These are phyloP conservation scores for Globisporangium apiculatum DNA, from an alignment of 352 stramenopile genomes.

Conservation along the genomic window DNA sequence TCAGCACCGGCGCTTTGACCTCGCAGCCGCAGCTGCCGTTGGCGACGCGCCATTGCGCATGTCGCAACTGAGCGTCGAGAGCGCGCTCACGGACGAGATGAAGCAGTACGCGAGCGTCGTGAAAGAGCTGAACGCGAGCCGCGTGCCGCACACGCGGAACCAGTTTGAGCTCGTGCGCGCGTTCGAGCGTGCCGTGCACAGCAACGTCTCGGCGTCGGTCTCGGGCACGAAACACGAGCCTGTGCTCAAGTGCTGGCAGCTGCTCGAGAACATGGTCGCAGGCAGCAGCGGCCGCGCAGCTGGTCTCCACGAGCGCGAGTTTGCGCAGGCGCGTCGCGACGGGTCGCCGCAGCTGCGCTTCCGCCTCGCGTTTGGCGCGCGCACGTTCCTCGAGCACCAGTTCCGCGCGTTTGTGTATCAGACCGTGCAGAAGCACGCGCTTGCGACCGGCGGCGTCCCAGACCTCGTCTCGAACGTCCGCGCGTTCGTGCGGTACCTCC, in stretches of 20 bases:
- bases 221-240: conserved; percentile 68
- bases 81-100: conserved; percentile 78
- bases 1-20: conserved; percentile 43
- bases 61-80: conserved; percentile 58
- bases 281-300: conserved; percentile 15
- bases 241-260: conserved; percentile 77
- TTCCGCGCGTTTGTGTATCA: conserved; percentile 75
- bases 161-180: conserved; percentile 58
- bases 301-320: conserved; percentile 47
- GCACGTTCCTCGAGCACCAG: conserved; percentile 71
- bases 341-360: conserved; percentile 38
- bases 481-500: conserved; percentile 72
- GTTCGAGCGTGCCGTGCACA: conserved; percentile 45
- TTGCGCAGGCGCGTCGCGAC: conserved; percentile 26
- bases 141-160: conserved; percentile 59
- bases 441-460: conserved; percentile 63
- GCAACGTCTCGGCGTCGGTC: conserved; percentile 49
- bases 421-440: conserved; percentile 64
- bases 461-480: conserved; percentile 64
- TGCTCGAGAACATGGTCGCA: conserved; percentile 57
- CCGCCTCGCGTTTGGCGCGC: conserved; percentile 58
- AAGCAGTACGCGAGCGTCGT: conserved; percentile 70
- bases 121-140: conserved; percentile 61
- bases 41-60: conserved; percentile 37
- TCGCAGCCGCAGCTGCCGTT: conserved; percentile 8